These are phyloP conservation scores for Limonium bicolor DNA, from an alignment of 148 eudicot species.

Conservation along the genomic window DNA sequence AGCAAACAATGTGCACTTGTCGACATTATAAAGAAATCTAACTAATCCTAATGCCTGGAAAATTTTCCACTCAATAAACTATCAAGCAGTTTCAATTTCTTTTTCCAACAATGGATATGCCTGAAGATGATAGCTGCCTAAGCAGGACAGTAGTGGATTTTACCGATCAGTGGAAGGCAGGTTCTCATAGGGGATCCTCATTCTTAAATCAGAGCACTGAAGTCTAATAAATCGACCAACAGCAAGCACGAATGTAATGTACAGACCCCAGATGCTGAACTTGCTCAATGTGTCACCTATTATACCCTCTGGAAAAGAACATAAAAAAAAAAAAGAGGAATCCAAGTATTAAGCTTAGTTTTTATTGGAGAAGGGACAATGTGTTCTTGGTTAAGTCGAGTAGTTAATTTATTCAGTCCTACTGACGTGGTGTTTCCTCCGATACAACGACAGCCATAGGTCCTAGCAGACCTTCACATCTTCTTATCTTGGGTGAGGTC, in stretches of 20 bases:
- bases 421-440: conserved; percentile 98
- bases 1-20: too few species aligned
- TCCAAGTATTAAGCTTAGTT: too few species aligned
- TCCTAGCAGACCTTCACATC: conserved; percentile 62
- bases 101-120: too few species aligned
- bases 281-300: conserved; percentile 97
- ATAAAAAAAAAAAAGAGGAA: conserved; percentile 1
- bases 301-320: conserved; percentile 56
- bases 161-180: conserved; percentile 98
- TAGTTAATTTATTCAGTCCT: too few species aligned
- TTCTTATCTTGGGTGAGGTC: conserved; percentile 23
- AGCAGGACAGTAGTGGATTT: too few species aligned
- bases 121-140: too few species aligned
- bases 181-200: conserved; percentile 97
- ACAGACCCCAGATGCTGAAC: conserved; percentile 98
- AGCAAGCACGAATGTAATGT: conserved; percentile 94
- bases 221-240: conserved; percentile 98
- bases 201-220: conserved; percentile 89
- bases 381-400: too few species aligned
- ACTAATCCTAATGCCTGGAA: too few species aligned
- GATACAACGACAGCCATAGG: conserved; percentile 85
- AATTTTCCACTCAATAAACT: too few species aligned
- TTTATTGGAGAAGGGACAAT: too few species aligned
- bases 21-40: too few species aligned
- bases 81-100: too few species aligned